Base-by-base conservation (phyloP, 371 early-diverging fungal species). In the Lichtheimia corymbifera region DNA sequence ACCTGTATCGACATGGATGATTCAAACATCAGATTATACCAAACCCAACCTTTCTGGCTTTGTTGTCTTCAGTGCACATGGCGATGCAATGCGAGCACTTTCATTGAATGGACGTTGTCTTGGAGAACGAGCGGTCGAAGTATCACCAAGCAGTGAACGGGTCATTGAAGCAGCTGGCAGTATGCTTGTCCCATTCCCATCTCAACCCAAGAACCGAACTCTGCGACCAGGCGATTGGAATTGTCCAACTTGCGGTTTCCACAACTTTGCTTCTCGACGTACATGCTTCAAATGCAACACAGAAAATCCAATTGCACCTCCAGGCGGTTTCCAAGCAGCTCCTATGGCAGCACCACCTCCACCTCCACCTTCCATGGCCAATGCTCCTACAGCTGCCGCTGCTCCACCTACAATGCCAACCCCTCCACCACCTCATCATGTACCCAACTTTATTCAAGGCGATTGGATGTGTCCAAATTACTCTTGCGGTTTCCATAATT, bases 181-280 rank as follows among this genome's bases (percentile, higher is more conserved):
- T 18, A 74, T 85, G 65, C 63, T 84, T 20, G 80, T 77, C 3
- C 73, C 85, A 5, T 88, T 89, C 65, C 87, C 88, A n/a, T 50
- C 74, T n/a, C 76, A 78, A 59, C 62, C 74, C 44, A 81, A 77
- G 53, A 66, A 67, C 6, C 71, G 77, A 20, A 60, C 67, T 4
- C 14, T 50, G 6, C 80, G 87, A 14, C 88, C 89, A 11, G 91
- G 91, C 1, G 93, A 91, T 61, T 93, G 93, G 93, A 74, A 86
- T 20, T 93, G 93, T 65, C 74, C 82, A 58, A 77, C 79, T 45
- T 93, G 93, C 66, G 77, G 78, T 25, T 88, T 87, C 60, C 86
- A 88, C 65, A 93, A 93, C 70, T 93, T 89, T 69, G 88, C 91
- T 5, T 84, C 85, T 4, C 67, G 93, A 17, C 70, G 80, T 18